Evolutionary conservation across 345 rosid genomes (phyloP), one percentile per base, ranked within the genome.

Genomic region (Bruguiera gymnorhiza): DNA sequence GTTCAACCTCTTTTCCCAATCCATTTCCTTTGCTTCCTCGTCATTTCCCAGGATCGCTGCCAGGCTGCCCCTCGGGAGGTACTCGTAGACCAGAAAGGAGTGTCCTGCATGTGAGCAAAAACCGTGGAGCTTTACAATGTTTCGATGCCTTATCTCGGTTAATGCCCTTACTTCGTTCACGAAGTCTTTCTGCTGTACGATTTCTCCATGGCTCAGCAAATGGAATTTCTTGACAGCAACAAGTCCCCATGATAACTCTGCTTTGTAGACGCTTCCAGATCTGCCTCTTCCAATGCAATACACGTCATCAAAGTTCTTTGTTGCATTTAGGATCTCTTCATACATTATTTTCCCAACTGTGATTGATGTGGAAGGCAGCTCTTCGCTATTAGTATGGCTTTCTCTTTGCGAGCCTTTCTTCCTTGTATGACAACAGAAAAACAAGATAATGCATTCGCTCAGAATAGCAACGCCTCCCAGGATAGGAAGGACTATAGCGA

Each of bases 141-240:
- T 82, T 0, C 83, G 76, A n/a, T 84, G 88, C n/a, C 76, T 71
- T 31, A 80, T 72, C 6, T 70, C 23, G 0, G 66, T 56, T 53
- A 80, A 73, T 3, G 73, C 69, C 6, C 5, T 30, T 1, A 82
- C 76, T 60, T 82, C 84, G n/a, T 66, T 79, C 65, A 54, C 1
- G 0, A 79, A 82, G 2, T 68, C 80, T 20, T 66, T 76, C 24
- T 3, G 63, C 4, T 31, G 18, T 0, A 20, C 26, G 19, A 30
- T 32, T 15, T 63, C 67, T 13, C 29, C 8, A 1, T 26, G 20
- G 1, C 5, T 15, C 1, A 36, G 21, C 10, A 24, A 39, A 1
- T 53, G 64, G 24, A 78, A 24, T 66, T 75, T 82, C 56, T 75
- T 78, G 1, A 75, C 76, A 3, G 82, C 85, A 2, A 82, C 69